These are phyloP conservation scores for Hamigera avellanea DNA, from an alignment of 495 filamentous ascomycete species.

Conservation along the genomic window DNA sequence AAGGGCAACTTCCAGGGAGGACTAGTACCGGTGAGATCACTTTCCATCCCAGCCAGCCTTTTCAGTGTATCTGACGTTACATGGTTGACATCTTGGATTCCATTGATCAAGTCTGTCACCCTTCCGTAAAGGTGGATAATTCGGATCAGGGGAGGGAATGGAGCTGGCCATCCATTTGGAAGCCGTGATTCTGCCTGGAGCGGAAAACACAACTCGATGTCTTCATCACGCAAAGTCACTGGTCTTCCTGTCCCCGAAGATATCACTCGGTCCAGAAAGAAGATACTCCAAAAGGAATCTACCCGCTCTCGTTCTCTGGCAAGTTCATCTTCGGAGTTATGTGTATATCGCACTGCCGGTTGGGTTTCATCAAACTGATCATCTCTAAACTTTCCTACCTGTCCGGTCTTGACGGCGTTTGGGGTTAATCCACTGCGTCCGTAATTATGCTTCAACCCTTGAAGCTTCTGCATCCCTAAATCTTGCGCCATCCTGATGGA, in stretches of 20 bases:
- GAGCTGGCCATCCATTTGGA: slow-evolving; percentile 53
- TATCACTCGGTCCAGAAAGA: slow-evolving; percentile 74
- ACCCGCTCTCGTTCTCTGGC: slow-evolving; percentile 60
- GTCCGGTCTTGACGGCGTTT: slow-evolving; percentile 36
- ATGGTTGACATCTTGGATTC: slow-evolving; percentile 62
- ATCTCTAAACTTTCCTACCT: slow-evolving; percentile 28
- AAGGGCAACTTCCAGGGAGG: neutral
- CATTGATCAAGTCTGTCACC: slow-evolving; percentile 73
- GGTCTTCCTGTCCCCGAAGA: slow-evolving; percentile 73
- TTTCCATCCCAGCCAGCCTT: slow-evolving; percentile 60
- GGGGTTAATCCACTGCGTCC: slow-evolving; percentile 43
- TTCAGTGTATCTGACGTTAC: slow-evolving; percentile 60
- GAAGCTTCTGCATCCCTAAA: slow-evolving; percentile 66
- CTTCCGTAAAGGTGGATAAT: slow-evolving; percentile 77
- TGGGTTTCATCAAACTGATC: slow-evolving; percentile 33
- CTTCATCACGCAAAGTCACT: slow-evolving; percentile 67
- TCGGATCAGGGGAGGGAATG: slow-evolving; percentile 66
- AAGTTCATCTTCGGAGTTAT: slow-evolving; percentile 26
- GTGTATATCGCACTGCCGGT: slow-evolving; percentile 9
- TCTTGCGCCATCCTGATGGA: slow-evolving; percentile 81
- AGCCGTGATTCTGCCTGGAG: slow-evolving; percentile 46
- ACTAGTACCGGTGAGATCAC: slow-evolving; percentile 51
- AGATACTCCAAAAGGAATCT: slow-evolving; percentile 78
- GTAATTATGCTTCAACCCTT: slow-evolving; percentile 58
- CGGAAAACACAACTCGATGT: slow-evolving; percentile 69